phyloP scores from a whole-genome alignment of 2,329 filamentous ascomycete genomes.

The Scedosporium boydii region DNA sequence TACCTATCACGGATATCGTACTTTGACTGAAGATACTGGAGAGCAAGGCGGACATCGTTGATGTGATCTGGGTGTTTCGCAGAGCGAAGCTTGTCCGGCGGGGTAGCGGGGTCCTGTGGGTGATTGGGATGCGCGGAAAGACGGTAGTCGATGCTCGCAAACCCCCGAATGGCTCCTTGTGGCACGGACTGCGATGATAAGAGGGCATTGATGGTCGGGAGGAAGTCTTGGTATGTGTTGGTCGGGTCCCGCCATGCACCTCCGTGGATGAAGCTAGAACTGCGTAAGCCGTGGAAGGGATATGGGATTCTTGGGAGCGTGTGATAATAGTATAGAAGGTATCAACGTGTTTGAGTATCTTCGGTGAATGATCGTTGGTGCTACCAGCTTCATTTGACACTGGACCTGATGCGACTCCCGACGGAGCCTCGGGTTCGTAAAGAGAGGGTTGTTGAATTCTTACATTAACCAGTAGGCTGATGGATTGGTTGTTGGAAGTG shows the following conservation, averaged over 20 bases:
- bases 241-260: conserved; percentile 17
- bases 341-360: too few relatives aligned
- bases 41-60: conserved; percentile 42
- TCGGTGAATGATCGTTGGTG: too few relatives aligned
- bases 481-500: not conserved
- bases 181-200: conserved; percentile 50
- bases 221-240: conserved; percentile 10
- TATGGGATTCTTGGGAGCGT: conserved; percentile 18
- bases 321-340: too few relatives aligned
- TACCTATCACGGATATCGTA: conserved; percentile 39
- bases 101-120: conserved; percentile 21
- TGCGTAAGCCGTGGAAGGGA: conserved; percentile 44
- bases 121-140: conserved; percentile 42
- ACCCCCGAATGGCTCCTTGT: conserved; percentile 22
- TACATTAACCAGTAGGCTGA: conserved; percentile 3
- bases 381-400: conserved; percentile 25
- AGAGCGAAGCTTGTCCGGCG: conserved; percentile 22
- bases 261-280: conserved; percentile 15
- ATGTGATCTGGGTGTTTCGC: conserved; percentile 52
- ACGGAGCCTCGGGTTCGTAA: too few relatives aligned
- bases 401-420: too few relatives aligned
- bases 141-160: conserved; percentile 46
- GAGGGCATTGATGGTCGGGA: conserved; percentile 16
- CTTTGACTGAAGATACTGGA: conserved; percentile 35
- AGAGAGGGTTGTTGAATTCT: not conserved